phyloP scores from a whole-genome alignment of 495 filamentous ascomycete genomes.

The Penicillium roqueforti region DNA sequence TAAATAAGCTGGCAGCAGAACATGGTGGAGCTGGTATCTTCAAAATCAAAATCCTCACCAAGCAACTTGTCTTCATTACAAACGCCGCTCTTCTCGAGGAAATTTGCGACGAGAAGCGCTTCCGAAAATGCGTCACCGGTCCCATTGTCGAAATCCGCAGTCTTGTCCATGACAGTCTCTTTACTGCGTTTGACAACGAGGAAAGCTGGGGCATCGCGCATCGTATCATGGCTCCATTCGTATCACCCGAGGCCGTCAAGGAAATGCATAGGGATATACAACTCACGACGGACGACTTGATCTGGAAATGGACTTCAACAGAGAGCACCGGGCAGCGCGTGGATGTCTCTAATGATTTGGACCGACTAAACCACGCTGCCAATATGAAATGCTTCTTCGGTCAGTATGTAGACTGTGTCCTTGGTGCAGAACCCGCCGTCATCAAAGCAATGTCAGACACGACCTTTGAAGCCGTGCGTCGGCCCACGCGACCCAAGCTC shows the following conservation, averaged over 20 bases:
- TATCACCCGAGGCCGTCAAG: slow-evolving; percentile 34
- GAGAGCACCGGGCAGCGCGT: slow-evolving; percentile 52
- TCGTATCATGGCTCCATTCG: slow-evolving; percentile 52
- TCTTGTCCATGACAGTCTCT: slow-evolving; percentile 65
- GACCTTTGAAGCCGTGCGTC: slow-evolving; percentile 42
- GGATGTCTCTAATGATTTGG: slow-evolving; percentile 63
- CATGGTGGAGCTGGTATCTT: slow-evolving; percentile 59
- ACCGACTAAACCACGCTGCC: slow-evolving; percentile 65
- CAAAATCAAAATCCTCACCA: slow-evolving; percentile 54
- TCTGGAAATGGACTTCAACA: slow-evolving; percentile 58
- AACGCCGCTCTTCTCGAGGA: slow-evolving; percentile 60
- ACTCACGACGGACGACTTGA: slow-evolving; percentile 61
- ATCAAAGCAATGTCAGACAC: slow-evolving; percentile 38
- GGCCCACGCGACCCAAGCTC: slow-evolving; percentile 36
- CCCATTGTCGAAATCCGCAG: slow-evolving; percentile 58
- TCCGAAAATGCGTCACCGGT: slow-evolving; percentile 57
- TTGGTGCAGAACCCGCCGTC: slow-evolving; percentile 26
- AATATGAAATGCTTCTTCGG: slow-evolving; percentile 60
- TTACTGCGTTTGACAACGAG: slow-evolving; percentile 62
- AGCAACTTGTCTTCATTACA: slow-evolving; percentile 50
- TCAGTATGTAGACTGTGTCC: slow-evolving; percentile 31
- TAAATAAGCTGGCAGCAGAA: slow-evolving; percentile 58
- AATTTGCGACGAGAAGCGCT: slow-evolving; percentile 67
- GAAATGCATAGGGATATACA: slow-evolving; percentile 53
- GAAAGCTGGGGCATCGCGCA: slow-evolving; percentile 70